Conservation (phyloP, 371 early-diverging fungal species). For the Mortierella sp. region DNA sequence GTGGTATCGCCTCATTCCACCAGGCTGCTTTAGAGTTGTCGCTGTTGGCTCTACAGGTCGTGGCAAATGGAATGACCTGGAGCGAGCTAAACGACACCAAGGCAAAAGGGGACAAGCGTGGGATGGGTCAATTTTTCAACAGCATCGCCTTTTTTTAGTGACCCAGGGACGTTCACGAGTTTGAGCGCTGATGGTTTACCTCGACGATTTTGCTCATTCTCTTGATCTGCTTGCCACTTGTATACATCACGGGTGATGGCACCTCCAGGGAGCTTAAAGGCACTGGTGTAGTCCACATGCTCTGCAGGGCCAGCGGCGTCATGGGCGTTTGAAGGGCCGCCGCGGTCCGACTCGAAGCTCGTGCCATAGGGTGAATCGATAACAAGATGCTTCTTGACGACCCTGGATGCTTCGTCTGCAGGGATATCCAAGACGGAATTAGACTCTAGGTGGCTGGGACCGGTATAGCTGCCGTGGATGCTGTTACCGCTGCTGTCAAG, state of each 20-base stretch:
- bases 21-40: conserved; percentile 74
- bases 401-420: conserved; percentile 76
- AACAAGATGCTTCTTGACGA: conserved; percentile 78
- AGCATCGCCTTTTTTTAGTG: too few relatives aligned
- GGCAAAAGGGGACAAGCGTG: not conserved
- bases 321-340: conserved; percentile 50
- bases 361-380: conserved; percentile 58
- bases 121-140: too few relatives aligned
- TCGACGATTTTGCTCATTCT: conserved; percentile 62
- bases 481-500: conserved; percentile 43
- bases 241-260: conserved; percentile 90
- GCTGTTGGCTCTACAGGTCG: conserved; percentile 56
- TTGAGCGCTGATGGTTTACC: too few relatives aligned
- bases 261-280: conserved; percentile 75
- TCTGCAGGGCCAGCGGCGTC: conserved; percentile 50
- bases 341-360: conserved; percentile 43
- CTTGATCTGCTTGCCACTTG: conserved; percentile 90
- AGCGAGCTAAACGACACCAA: conserved; percentile 47
- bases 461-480: conserved; percentile 23
- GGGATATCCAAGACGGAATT: conserved; percentile 62
- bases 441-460: conserved; percentile 18
- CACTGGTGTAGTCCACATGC: conserved; percentile 55
- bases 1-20: conserved; percentile 90
- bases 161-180: too few relatives aligned
- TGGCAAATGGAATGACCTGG: conserved; percentile 68